Percentiles rank a stretch among this genome's conserved stretches.
Conservation (phyloP, 805 yeast genomes). For the Wickerhamomyces bovis region DNA sequence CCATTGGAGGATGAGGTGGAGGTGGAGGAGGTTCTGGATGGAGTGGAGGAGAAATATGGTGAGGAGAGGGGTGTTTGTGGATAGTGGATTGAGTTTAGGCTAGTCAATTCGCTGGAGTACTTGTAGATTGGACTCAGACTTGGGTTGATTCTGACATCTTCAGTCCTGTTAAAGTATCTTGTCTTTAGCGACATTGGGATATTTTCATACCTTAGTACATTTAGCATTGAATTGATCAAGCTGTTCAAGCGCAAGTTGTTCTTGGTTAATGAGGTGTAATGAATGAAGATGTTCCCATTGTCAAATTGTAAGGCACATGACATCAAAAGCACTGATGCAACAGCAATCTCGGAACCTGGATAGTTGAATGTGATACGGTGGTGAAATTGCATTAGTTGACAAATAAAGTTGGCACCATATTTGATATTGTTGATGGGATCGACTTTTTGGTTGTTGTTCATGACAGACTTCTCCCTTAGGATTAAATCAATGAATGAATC, state of each 20-base stretch:
- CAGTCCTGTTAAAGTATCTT: conserved; percentile 35
- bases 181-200: conserved; percentile 38
- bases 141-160: conserved; percentile 12
- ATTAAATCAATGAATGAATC: conserved; percentile 59
- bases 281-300: conserved; percentile 12
- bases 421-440: conserved; percentile 41
- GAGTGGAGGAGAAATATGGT: conserved; percentile 5
- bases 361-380: conserved; percentile 48
- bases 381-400: conserved; percentile 63
- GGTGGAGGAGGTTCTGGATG: conserved; percentile 2
- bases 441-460: conserved; percentile 18
- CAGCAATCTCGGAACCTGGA: conserved; percentile 40
- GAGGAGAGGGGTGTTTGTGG: conserved; percentile 20
- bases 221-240: conserved; percentile 19
- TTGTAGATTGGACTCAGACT: conserved; percentile 9
- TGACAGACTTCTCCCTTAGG: conserved; percentile 31
- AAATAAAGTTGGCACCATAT: conserved; percentile 51
- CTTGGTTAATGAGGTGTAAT: conserved; percentile 24
- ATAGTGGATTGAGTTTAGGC: conserved; percentile 6
- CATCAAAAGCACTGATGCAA: conserved; percentile 45
- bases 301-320: conserved; percentile 35
- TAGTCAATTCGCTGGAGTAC: conserved; percentile 22
- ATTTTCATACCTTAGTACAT: conserved; percentile 12
- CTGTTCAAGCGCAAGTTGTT: conserved; percentile 15
- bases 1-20: conserved; percentile 2